A percentile compares a stretch with the other conserved stretches of the same genome.
Evolutionary conservation across 2,329 filamentous ascomycete species (phyloP).

Genomic region (Gliomastix tumulicola): DNA sequence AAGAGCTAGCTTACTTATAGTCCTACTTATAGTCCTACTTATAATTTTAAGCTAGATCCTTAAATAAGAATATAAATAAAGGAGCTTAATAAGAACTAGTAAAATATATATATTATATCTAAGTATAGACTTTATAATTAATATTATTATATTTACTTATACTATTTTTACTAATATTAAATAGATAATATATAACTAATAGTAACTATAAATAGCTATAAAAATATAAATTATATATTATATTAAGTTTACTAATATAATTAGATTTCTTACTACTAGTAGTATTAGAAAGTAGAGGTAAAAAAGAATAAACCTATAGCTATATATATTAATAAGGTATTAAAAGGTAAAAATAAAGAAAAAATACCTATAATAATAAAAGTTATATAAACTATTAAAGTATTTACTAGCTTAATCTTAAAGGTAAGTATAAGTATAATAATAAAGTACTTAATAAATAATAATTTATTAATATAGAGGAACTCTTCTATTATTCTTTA

Average conservation of each 20-base stretch:
- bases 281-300: not conserved
- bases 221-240: not conserved
- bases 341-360: too few relatives aligned
- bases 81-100: too few relatives aligned
- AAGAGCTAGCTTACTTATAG: too few relatives aligned
- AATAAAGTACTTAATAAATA: too few relatives aligned
- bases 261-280: not conserved
- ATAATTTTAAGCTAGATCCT: too few relatives aligned
- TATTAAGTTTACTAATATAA: not conserved
- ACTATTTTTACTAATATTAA: not conserved
- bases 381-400: not conserved
- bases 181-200: not conserved
- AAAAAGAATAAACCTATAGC: not conserved
- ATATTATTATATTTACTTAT: not conserved
- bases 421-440: not conserved
- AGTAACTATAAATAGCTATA: not conserved
- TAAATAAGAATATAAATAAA: too few relatives aligned
- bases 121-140: not conserved
- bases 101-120: too few relatives aligned
- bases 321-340: conserved; percentile 1
- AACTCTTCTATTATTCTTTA: too few relatives aligned
- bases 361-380: too few relatives aligned
- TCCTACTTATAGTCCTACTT: too few relatives aligned
- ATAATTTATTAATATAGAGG: too few relatives aligned
- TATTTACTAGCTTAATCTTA: not conserved